Base-by-base conservation (phyloP, 176 grass and related monocot genomes). In the Ampelocalamus luodianensis region DNA sequence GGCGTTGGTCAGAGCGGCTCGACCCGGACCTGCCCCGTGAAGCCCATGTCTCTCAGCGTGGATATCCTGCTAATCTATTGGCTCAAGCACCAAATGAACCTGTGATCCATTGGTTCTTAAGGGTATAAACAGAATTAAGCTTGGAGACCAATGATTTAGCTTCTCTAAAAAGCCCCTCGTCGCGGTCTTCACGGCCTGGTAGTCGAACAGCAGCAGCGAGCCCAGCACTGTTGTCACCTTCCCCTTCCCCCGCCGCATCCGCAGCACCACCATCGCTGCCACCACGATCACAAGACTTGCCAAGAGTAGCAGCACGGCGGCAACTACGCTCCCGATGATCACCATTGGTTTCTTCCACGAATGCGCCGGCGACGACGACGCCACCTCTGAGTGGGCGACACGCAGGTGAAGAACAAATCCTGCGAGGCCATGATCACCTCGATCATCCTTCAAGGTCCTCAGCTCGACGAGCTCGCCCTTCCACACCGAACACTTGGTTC, bases 161-260 rank as follows among this genome's bases (percentile, higher is more conserved):
- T 86, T 86, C 83, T 86, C 79, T 20, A 65, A 48, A 83, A 90
- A 90, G 5, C 78, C 84, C 72, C 65, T 61, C 78, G 83, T 86
- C 72, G 78, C 78, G 37, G 78, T 69, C n/a, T 15, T 82, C 56
- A 90, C 78, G 6, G 88, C 72, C 10, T 22, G 73, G 83, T 78
- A 90, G 46, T 90, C 83, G 45, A 90, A 82, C 65, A 86, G 65
- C 83, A 90, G 72, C 83, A 90, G 37, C 26, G 88, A 82, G 44
- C 83, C 83, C 46, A 86, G 83, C 78, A 78, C 65, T 53, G 78
- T 72, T 45, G 88, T 82, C 72, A 90, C 78, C 72, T 86, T 90
- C 18, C 88, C n/a, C n/a, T n/a, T n/a, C n/a, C 88, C 54, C 37
- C 36, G 78, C 55, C 83, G 83, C 79, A 54, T 86, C 65, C 83